Percentiles rank a stretch among this genome's conserved stretches.
Evolutionary conservation across 2,329 filamentous ascomycete genomes (phyloP).

Genomic region (Pyrenochaeta sp.): DNA sequence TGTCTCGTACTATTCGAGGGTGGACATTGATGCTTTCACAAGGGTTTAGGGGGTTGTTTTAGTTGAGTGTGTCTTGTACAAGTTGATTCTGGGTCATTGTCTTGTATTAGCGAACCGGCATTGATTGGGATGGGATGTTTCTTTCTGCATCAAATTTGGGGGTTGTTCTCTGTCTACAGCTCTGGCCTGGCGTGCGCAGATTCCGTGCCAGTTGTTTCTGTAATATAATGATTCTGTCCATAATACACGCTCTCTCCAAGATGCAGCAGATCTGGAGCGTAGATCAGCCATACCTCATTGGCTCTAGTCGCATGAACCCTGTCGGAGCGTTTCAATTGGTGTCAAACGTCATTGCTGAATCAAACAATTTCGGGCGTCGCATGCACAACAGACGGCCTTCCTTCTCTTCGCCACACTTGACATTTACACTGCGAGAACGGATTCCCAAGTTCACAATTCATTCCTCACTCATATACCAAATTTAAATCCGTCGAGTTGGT

Average conservation of each 20-base stretch:
- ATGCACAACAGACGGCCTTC: neutral
- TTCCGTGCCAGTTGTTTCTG: too few relatives aligned
- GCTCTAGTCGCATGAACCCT: slow-evolving; percentile 2
- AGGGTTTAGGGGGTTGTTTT: slow-evolving; percentile 23
- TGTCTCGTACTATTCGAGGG: slow-evolving; percentile 57
- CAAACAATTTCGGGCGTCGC: slow-evolving; percentile 14
- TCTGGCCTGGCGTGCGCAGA: too few relatives aligned
- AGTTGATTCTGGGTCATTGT: neutral
- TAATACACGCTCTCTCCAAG: too few relatives aligned
- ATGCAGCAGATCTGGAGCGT: neutral
- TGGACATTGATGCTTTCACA: slow-evolving; percentile 53
- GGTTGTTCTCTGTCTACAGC: too few relatives aligned
- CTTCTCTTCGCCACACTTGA: neutral
- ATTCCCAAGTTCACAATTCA: too few relatives aligned
- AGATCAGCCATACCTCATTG: neutral
- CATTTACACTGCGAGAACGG: neutral
- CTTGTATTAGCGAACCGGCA: too few relatives aligned
- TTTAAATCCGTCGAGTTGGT: neutral
- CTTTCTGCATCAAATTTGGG: too few relatives aligned
- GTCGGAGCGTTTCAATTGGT: slow-evolving; percentile 4
- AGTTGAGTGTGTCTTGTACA: too few relatives aligned
- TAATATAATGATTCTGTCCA: too few relatives aligned
- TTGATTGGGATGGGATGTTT: too few relatives aligned
- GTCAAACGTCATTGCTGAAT: slow-evolving; percentile 20
- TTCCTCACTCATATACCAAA: neutral